Conservation (phyloP, 176 grass and related monocot species). For the Raddia distichophylla region DNA sequence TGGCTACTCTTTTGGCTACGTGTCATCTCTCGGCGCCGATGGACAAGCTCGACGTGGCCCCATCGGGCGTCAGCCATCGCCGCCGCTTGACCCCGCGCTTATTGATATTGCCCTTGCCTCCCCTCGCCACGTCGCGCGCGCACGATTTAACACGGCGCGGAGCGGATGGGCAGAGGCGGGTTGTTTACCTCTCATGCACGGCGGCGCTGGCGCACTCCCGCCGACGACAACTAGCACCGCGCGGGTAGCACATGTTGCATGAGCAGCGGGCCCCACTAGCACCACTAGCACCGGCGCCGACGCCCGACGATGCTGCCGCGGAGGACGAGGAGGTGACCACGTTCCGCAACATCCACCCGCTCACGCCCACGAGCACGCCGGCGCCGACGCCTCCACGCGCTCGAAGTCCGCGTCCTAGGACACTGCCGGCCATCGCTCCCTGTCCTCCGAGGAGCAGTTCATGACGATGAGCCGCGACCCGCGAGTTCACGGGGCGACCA, state of each 20-base stretch:
- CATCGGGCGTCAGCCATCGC: neutral
- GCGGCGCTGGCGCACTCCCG: constrained; percentile 13
- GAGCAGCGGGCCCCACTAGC: constrained; percentile 31
- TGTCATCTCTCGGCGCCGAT: constrained; percentile 45
- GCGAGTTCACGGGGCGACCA: constrained; percentile 73
- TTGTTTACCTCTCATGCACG: constrained; percentile 14
- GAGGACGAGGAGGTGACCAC: constrained; percentile 19
- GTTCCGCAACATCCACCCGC: constrained; percentile 81
- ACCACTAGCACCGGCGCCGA: constrained; percentile 9
- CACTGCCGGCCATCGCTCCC: constrained; percentile 60
- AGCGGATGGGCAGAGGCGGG: no score
- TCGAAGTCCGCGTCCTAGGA: constrained; percentile 46
- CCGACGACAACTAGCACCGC: constrained; percentile 14
- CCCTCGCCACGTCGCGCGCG: neutral
- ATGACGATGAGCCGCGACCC: constrained; percentile 60
- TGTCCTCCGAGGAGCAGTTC: constrained; percentile 64
- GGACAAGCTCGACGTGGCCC: neutral
- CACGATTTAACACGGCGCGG: neutral
- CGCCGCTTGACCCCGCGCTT: neutral
- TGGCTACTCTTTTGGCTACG: constrained; percentile 4
- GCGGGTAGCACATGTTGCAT: constrained; percentile 59
- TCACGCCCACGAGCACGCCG: constrained; percentile 31
- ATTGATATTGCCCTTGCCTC: constrained; percentile 2
- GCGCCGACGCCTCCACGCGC: constrained; percentile 42
- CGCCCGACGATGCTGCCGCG: constrained; percentile 11